Percentiles rank a stretch among this genome's conserved stretches.
phyloP scores from a whole-genome alignment of 441 rosid genomes.

The Populus hybrid region DNA sequence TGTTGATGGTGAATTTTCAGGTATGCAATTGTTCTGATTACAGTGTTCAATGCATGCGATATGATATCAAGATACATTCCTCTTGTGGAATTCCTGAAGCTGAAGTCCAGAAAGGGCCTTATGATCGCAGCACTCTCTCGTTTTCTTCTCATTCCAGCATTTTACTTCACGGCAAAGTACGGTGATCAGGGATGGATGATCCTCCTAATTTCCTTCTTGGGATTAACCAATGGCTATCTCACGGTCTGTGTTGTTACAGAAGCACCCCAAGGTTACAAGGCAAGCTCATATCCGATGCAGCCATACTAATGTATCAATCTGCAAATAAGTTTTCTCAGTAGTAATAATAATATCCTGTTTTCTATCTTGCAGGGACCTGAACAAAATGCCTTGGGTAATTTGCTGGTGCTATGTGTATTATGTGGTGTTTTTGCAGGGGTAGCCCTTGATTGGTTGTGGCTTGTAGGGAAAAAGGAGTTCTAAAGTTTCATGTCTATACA shows the following conservation, averaged over 20 bases:
- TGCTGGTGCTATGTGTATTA: slow-evolving; percentile 57
- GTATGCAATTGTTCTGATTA: slow-evolving; percentile 66
- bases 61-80: slow-evolving; percentile 65
- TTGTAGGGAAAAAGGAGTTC: slow-evolving; percentile 59
- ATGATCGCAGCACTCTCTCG: slow-evolving; percentile 49
- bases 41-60: slow-evolving; percentile 67
- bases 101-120: slow-evolving; percentile 64
- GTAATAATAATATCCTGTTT: neutral
- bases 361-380: slow-evolving; percentile 69
- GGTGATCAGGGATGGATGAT: slow-evolving; percentile 93
- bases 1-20: slow-evolving; percentile 21
- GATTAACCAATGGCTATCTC: slow-evolving; percentile 70
- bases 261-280: slow-evolving; percentile 92
- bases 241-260: slow-evolving; percentile 71
- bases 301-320: neutral
- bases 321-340: neutral
- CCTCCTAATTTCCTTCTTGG: slow-evolving; percentile 60
- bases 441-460: slow-evolving; percentile 90
- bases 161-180: slow-evolving; percentile 86
- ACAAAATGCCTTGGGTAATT: slow-evolving; percentile 85
- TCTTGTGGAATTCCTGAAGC: slow-evolving; percentile 43
- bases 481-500: slow-evolving; percentile 10
- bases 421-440: slow-evolving; percentile 69
- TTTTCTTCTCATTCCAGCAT: slow-evolving; percentile 57
- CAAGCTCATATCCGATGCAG: slow-evolving; percentile 10